Base-by-base conservation (phyloP, 371 early-diverging fungal species). In the Saksenaea oblongispora region DNA sequence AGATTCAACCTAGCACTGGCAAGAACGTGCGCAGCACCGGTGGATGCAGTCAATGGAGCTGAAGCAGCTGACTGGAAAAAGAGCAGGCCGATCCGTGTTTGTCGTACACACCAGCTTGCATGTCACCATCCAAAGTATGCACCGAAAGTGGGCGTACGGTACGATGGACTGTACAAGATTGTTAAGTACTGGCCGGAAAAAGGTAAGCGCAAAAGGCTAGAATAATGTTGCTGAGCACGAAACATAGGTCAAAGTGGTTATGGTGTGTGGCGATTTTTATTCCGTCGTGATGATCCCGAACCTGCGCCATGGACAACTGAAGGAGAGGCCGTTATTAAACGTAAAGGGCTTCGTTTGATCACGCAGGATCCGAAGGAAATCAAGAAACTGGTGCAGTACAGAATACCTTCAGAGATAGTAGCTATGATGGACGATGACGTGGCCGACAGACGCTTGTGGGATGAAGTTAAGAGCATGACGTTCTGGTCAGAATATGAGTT, bases 151-250 rank as follows among this genome's bases (percentile, higher is more conserved):
- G 87, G 89, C 0, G 70, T 80, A 31, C 80, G 91, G 11, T 89
- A 89, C 63, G 89, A 90, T 67, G 90, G 89, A 0, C 22, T 88
- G 9, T 89, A 90, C 67, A 88, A 87, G 36, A 34, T 90, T 5
- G 86, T 83, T 5, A 73, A 72, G 58, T 89, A 89, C 67, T 89
- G 87, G 87, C 79, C 77, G 9, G 74, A 86, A 41, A 69, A 55
- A 67, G 82, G 88, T 28, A 64, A 47, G 22, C 5, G n/a, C 2
- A 11, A n/a, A 39, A 11, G 66, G 36, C 27, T 62, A 28, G 18
- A 3, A 28, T 44, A n/a, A 11, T 4, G 10, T 10, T 5, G n/a
- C 17, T 58, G 53, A 8, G n/a, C 8, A 27, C 54, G 5, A 27
- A 15, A n/a, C 7, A 11, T 55, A 66, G 73, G 56, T 1, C 34